Base-by-base conservation (phyloP, 1,139 yeast species). In the Trichomonascaceae sp. region DNA sequence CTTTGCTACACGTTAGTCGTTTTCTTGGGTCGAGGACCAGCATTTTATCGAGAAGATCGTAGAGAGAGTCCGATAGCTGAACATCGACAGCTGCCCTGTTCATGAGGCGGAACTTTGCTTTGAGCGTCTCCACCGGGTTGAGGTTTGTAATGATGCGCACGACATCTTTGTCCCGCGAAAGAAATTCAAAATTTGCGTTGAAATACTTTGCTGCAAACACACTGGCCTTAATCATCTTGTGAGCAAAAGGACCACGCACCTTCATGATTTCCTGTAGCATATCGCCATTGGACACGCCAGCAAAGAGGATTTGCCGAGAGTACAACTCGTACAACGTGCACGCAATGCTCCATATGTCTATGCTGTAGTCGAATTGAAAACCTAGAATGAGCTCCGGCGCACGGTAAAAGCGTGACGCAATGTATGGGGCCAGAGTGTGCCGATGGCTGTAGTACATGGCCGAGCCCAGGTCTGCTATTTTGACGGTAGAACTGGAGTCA, bases 321-420 rank as follows among this genome's bases (percentile, higher is more conserved):
- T 80, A 63, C 31, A 85, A 62, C 52, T 85, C 96, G 1, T 87
- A 93, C 38, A 85, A 63, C 27, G 87, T 79, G 59, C 95, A 85
- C 1, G 94, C 95, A n/a, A 80, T 70, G 0, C 93, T 78, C 95
- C 95, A 84, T 27, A 80, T 67, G 55, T 84, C 95, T 2, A 84
- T 71, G 0, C 87, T 87, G 13, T 68, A 74, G 1, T 85, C 78
- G 55, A 93, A 82, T n/a, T 92, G 87, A 17, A 70, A 63, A 0
- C 94, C 94, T 27, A 85, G 58, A 1, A 85, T 84, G 43, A 85
- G 77, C 53, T 85, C 96, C 0, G 96, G 95, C 0, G 95, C 95
- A 40, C 96, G 64, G 56, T 85, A 85, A 56, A 84, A 94, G 39
- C 96, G 65, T 15, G 61, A 84, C 16, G 82, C 94, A 5, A 85